These are phyloP conservation scores for Aspergillus clavatus DNA, from an alignment of 2,329 filamentous ascomycete genomes.

Conservation along the genomic window DNA sequence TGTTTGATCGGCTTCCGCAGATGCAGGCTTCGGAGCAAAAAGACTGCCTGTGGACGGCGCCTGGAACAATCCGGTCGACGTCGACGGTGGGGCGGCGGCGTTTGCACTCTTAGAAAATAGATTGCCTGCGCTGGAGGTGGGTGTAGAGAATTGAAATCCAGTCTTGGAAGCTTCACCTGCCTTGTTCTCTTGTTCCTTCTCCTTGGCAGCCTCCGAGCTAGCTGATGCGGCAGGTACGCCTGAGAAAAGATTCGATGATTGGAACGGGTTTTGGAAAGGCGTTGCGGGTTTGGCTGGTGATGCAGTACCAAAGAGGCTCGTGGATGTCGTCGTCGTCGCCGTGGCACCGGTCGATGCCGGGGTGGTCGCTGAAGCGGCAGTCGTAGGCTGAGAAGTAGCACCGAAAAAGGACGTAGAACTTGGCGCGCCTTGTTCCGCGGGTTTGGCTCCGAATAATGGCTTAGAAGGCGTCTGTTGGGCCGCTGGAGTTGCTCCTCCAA, in stretches of 20 bases:
- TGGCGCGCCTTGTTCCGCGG: conserved; percentile 15
- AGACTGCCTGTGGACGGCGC: conserved; percentile 18
- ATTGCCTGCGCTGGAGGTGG: conserved; percentile 10
- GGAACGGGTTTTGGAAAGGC: conserved; percentile 20
- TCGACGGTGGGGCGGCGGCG: conserved; percentile 9
- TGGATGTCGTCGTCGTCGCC: conserved; percentile 12
- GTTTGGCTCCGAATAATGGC: conserved; percentile 20
- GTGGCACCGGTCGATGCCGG: conserved; percentile 7
- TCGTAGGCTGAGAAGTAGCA: conserved; percentile 15
- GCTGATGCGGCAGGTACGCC: conserved; percentile 8
- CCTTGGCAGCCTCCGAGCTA: conserved; percentile 9
- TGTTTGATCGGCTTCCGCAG: conserved; percentile 12
- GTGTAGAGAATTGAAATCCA: conserved; percentile 12
- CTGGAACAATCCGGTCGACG: conserved; percentile 15
- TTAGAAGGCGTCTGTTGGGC: conserved; percentile 17
- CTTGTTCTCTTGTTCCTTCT: conserved; percentile 11
- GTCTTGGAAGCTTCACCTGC: conserved; percentile 11
- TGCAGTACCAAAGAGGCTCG: conserved; percentile 15
- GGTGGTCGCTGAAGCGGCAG: conserved; percentile 14
- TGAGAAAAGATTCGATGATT: conserved; percentile 18
- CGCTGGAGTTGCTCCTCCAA: conserved; percentile 16
- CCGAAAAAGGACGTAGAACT: conserved; percentile 28
- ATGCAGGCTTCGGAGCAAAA: conserved; percentile 19
- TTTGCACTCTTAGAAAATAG: conserved; percentile 17
- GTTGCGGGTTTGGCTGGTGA: conserved; percentile 14